Base-by-base conservation (phyloP, 1,284 basidiomycete genomes). In the Somion occarium region DNA sequence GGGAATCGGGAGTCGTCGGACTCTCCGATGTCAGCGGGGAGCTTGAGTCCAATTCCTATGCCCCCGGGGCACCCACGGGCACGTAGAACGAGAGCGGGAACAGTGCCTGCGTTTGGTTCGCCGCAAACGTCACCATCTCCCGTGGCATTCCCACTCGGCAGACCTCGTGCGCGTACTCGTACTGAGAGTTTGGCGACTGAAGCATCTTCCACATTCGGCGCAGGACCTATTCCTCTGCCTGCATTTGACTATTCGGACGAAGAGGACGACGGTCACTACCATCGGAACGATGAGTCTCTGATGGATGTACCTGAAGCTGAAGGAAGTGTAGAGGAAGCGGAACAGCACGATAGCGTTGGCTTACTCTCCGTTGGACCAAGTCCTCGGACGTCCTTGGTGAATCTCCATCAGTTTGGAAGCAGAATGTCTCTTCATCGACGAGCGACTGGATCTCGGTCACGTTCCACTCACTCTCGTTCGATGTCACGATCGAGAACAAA, bases 321-420 rank as follows among this genome's bases (percentile, higher is more conserved):
- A 51, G 77, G 76, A 3, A 74, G 74, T 5, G 69, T 79, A 26
- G 82, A 82, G 55, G 79, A 75, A 46, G 82, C 75, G 9, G 86
- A 90, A 63, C 73, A 75, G 26, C 84, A 88, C 46, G 87, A 90
- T 59, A 76, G 76, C 47, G 80, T 91, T 45, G 88, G 86, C 13
- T 61, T 75, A 12, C 68, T 91, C 49, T 76, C 75, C 49, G 64
- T 70, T 38, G 69, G 67, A 1, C 74, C 76, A 12, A 83, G 81
- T 58, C 84, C 83, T 2, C 73, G 74, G 30, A 71, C 74, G 3
- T 86, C 85, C 22, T 67, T 80, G 24, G 73, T 71, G 5, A 77
- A 75, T 45, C 67, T 74, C 51, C 66, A 73, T n/a, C 71, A 67
- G 46, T 68, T 71, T 47, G 69, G 68, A 4, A 72, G 73, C 50